phyloP scores from a whole-genome alignment of 2,329 filamentous ascomycete species.

The Aphanocladium album region DNA sequence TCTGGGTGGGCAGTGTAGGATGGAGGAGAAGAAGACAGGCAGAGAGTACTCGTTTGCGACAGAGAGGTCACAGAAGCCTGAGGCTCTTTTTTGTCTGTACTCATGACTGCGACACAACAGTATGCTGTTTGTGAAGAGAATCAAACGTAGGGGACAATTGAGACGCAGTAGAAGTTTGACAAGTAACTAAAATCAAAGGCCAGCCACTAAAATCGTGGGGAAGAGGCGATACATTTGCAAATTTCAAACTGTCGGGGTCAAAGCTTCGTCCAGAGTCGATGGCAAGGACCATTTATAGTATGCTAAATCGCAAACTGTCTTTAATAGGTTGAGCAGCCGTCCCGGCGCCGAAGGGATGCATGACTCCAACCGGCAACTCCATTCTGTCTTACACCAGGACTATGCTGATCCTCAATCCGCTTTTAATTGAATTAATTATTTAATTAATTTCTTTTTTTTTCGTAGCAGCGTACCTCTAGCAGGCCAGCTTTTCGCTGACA shows the following conservation, averaged over 20 bases:
- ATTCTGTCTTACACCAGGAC: background rate
- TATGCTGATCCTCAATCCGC: background rate
- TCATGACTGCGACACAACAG: background rate
- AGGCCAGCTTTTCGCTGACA: background rate
- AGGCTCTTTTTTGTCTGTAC: background rate
- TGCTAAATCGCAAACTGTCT: background rate
- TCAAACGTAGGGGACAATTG: background rate
- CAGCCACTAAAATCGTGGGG: background rate
- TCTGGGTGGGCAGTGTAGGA: background rate
- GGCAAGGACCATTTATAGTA: background rate
- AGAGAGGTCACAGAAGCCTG: background rate
- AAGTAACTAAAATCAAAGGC: background rate
- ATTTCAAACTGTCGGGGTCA: background rate
- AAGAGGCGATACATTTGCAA: background rate
- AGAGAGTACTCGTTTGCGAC: background rate
- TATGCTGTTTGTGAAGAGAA: background rate
- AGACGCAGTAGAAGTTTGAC: background rate
- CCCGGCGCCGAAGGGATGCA: background rate
- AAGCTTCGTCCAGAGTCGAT: background rate
- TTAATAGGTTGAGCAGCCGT: background rate
- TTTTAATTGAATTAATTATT: background rate
- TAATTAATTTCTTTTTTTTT: background rate
- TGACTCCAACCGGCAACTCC: background rate
- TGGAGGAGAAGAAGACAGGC: background rate
- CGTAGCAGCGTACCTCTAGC: background rate